Percentiles rank a stretch among this genome's conserved stretches.
These are phyloP conservation scores for Daldinia vernicosa DNA, from an alignment of 495 filamentous ascomycete species.

Conservation along the genomic window DNA sequence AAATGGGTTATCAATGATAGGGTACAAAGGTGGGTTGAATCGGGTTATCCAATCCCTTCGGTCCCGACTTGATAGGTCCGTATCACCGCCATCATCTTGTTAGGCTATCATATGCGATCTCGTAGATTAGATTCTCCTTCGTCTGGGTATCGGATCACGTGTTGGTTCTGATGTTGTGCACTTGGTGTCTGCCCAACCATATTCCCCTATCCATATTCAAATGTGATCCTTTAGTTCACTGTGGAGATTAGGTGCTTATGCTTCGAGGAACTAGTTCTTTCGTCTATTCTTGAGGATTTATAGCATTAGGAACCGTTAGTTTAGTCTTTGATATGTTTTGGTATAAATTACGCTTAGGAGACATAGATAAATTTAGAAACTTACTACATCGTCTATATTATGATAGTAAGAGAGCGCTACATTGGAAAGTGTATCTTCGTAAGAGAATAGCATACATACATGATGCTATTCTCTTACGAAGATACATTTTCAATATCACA, in stretches of 20 bases:
- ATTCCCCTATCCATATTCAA: too few species aligned
- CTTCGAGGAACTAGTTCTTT: not conserved
- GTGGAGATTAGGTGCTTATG: too few species aligned
- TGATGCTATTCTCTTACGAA: conserved; percentile 19
- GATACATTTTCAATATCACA: not conserved
- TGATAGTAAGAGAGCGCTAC: not conserved
- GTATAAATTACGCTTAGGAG: not conserved
- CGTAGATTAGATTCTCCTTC: not conserved
- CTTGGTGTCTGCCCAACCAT: not conserved
- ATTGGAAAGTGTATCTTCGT: not conserved
- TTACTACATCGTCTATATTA: not conserved
- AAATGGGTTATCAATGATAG: conserved; percentile 3
- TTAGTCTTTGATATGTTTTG: not conserved
- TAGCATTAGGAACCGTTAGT: not conserved
- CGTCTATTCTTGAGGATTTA: not conserved
- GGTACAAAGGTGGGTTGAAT: not conserved
- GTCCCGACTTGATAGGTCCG: conserved; percentile 7
- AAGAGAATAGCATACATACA: not conserved
- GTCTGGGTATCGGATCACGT: not conserved
- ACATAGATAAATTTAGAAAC: not conserved
- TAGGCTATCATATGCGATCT: not conserved
- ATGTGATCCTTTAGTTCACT: too few species aligned
- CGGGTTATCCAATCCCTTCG: conserved; percentile 1
- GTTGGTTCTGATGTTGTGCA: not conserved
- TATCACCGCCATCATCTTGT: conserved; percentile 14